Conservation (phyloP, 306 rosid genomes). For the Trichosanthes truncata region DNA sequence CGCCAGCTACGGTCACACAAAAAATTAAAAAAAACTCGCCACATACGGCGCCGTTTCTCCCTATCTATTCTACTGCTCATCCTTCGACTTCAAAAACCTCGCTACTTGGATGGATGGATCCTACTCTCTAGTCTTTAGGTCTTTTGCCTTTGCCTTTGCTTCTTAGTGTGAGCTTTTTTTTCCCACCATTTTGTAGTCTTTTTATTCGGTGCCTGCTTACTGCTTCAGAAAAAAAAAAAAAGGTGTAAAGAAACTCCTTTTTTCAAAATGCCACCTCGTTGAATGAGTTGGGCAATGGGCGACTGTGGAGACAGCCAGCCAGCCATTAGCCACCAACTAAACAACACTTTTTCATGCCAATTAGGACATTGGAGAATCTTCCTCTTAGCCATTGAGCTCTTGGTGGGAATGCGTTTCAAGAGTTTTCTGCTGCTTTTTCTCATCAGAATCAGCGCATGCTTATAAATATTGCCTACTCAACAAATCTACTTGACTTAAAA, state of each 20-base stretch:
- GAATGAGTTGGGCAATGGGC: not conserved
- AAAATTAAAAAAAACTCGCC: not conserved
- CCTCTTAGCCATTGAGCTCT: not conserved
- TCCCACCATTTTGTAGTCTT: constrained; percentile 6
- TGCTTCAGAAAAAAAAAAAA: not conserved
- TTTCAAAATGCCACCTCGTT: constrained; percentile 1
- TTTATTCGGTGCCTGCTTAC: constrained; percentile 9
- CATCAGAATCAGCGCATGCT: not conserved
- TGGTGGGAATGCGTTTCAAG: not conserved
- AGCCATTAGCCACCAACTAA: constrained; percentile 3
- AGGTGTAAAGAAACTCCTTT: not conserved
- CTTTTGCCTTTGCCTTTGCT: not conserved
- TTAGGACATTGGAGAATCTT: not conserved
- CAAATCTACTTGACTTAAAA: not conserved
- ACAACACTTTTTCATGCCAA: constrained; percentile 2
- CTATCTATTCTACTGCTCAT: not conserved
- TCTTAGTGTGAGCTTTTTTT: not conserved
- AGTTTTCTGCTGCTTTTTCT: not conserved
- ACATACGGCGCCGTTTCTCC: constrained; percentile 5
- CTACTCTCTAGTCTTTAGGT: not conserved
- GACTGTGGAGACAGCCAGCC: not conserved
- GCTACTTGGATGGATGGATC: not conserved
- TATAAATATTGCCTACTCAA: not conserved
- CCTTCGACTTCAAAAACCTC: not conserved
- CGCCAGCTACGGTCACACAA: not conserved